Evolutionary conservation across 139 green algal species (phyloP), one percentile per base, ranked within the genome.

Genomic region (Ostreobium quekettii): DNA sequence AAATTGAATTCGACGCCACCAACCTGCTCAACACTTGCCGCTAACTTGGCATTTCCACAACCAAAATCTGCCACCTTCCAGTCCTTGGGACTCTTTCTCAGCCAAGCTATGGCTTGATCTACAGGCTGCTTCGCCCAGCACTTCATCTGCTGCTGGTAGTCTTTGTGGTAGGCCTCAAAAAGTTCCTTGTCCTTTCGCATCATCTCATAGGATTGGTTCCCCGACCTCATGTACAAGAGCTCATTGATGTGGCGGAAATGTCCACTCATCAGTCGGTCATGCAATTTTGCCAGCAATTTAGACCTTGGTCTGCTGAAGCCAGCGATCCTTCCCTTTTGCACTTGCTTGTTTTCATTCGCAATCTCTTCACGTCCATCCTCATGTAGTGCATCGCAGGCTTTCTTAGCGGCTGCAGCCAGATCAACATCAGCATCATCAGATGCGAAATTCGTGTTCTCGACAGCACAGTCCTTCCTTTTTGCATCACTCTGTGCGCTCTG

Each of bases 231-330:
- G 87, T 99, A 99, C 38, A 99, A 82, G 66, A 79, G 47, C 81
- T 99, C 93, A 67, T 99, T 99, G 24, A 99, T 83, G 75, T 74
- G 87, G 38, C 92, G 80, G 78, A 99, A 99, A 0, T 81, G 85
- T 1, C 93, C 87, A 19, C 93, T 87, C 53, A 74, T 58, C 62
- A 96, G 75, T 36, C 76, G 71, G 11, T 82, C 78, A 0, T 76
- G 74, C 82, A 96, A 87, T 76, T 89, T 83, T 31, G 81, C 72
- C 64, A 96, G 69, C 65, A 93, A 38, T 28, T 68, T 68, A 3
- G 48, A 73, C 63, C 37, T 28, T n/a, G n/a, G 37, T 63, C 11
- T 63, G 37, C n/a, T n/a, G n/a, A 56, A n/a, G 47, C n/a, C 32
- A 11, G 11, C 32, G 32, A 48, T 64, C 57, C 57, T 48, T 64